Conservation (phyloP, 2,329 filamentous ascomycete species). For the Aspergillus sp. region DNA sequence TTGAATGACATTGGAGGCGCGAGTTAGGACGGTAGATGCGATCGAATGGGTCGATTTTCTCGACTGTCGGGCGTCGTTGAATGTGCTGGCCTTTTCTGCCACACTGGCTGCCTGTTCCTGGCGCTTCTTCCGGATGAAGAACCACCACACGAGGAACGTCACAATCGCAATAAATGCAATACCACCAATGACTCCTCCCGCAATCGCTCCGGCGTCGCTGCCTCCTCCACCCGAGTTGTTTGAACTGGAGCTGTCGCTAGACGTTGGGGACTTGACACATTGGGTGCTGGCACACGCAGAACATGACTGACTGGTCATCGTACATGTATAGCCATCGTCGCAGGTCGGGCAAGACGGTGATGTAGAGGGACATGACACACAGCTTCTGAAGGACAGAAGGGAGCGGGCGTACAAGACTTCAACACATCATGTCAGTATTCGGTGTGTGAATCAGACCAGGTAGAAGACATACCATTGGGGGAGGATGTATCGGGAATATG, state of each 20-base stretch:
- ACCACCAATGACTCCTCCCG: conserved; percentile 86
- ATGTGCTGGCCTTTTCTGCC: conserved; percentile 56
- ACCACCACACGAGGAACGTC: conserved; percentile 82
- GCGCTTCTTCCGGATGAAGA: conserved; percentile 76
- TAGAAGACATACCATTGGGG: conserved; percentile 23
- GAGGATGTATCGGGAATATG: conserved; percentile 23
- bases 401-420: conserved; percentile 26
- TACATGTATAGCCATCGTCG: conserved; percentile 57
- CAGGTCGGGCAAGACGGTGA: conserved; percentile 64
- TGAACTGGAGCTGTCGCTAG: conserved; percentile 31
- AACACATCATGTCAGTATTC: conserved; percentile 1
- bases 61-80: conserved; percentile 58
- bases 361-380: conserved; percentile 56
- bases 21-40: conserved; percentile 90
- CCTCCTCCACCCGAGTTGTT: conserved; percentile 39
- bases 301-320: conserved; percentile 62
- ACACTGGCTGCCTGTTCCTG: conserved; percentile 52
- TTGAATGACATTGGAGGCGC: conserved; percentile 98
- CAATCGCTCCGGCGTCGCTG: conserved; percentile 80
- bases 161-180: conserved; percentile 71
- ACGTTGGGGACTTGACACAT: conserved; percentile 51
- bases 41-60: conserved; percentile 88
- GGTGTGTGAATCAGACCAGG: background rate
- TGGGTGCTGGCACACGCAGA: conserved; percentile 58
- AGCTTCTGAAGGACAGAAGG: conserved; percentile 40